These are phyloP conservation scores for Guyanaporus albipodus DNA, from an alignment of 768 basidiomycete species.

Conservation along the genomic window DNA sequence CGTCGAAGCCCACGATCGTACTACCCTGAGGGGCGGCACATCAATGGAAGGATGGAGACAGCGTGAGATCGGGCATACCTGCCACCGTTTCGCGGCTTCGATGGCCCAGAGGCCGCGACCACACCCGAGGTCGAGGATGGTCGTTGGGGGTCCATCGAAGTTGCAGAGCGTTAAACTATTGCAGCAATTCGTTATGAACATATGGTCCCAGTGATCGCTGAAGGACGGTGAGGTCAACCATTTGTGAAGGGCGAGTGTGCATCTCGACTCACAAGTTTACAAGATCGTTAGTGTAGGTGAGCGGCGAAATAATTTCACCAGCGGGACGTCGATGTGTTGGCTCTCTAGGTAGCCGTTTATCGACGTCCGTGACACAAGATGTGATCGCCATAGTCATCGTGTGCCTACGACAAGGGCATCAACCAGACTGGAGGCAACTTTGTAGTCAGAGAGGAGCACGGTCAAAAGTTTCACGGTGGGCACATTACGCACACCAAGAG, in stretches of 20 bases:
- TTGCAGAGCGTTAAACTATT: constrained; percentile 50
- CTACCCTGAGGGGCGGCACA: constrained; percentile 39
- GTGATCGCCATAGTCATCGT: constrained; percentile 21
- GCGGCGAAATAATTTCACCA: constrained; percentile 55
- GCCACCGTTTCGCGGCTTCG: constrained; percentile 64
- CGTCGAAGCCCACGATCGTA: constrained; percentile 58
- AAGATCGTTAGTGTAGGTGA: constrained; percentile 45
- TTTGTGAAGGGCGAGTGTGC: not conserved
- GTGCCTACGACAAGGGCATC: constrained; percentile 21
- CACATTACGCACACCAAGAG: constrained; percentile 20
- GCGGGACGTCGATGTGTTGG: constrained; percentile 39
- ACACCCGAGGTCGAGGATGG: constrained; percentile 67
- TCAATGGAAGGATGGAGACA: not conserved
- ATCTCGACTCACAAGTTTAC: constrained; percentile 49
- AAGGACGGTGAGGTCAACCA: constrained; percentile 1
- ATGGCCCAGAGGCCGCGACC: constrained; percentile 70
- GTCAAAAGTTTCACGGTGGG: constrained; percentile 6
- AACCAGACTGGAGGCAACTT: constrained; percentile 14
- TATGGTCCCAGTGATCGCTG: constrained; percentile 71
- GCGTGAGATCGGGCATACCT: constrained; percentile 36
- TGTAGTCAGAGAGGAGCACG: not conserved
- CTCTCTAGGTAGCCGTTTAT: constrained; percentile 40
- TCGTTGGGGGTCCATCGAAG: constrained; percentile 46
- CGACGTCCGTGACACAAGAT: constrained; percentile 39
- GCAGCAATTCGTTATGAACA: constrained; percentile 53